These are phyloP conservation scores for Globisporangium paroecandrum DNA, from an alignment of 352 stramenopile genomes.

Conservation along the genomic window DNA sequence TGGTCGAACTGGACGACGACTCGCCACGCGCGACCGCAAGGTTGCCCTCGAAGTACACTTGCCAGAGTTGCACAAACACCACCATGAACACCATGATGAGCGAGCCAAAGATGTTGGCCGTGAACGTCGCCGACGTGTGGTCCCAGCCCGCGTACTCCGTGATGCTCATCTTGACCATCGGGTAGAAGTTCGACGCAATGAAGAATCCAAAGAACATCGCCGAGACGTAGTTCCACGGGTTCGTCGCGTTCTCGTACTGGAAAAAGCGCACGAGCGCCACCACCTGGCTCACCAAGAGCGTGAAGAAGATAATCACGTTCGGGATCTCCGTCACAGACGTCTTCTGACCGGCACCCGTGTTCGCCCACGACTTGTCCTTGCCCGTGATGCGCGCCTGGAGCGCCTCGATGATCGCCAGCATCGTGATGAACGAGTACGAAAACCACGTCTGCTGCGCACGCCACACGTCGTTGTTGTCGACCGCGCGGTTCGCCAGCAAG, in stretches of 20 bases:
- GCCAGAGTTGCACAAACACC: conserved; percentile 87
- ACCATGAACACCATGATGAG: conserved; percentile 81
- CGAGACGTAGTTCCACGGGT: conserved; percentile 87
- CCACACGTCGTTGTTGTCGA: conserved; percentile 90
- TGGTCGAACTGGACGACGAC: not conserved
- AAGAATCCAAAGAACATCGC: conserved; percentile 88
- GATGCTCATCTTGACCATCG: conserved; percentile 91
- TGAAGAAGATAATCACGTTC: conserved; percentile 89
- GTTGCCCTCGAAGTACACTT: conserved; percentile 81
- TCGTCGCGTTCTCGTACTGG: conserved; percentile 87
- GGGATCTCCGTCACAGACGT: conserved; percentile 87
- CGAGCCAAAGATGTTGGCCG: conserved; percentile 81
- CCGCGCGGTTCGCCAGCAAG: conserved; percentile 77
- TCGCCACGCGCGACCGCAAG: conserved; percentile 55
- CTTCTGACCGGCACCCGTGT: conserved; percentile 88
- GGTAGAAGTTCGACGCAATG: conserved; percentile 84
- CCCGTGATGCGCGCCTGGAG: conserved; percentile 73
- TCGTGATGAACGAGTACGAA: conserved; percentile 87
- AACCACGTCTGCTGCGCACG: conserved; percentile 89
- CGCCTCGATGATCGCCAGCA: conserved; percentile 82
- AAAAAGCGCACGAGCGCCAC: conserved; percentile 84
- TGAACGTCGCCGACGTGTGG: conserved; percentile 80
- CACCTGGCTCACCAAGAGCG: conserved; percentile 66
- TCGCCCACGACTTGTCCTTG: conserved; percentile 86
- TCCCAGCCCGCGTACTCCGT: conserved; percentile 88